Evolutionary conservation across 1,284 basidiomycete genomes (phyloP).

Genomic region (Fomes fomentarius): DNA sequence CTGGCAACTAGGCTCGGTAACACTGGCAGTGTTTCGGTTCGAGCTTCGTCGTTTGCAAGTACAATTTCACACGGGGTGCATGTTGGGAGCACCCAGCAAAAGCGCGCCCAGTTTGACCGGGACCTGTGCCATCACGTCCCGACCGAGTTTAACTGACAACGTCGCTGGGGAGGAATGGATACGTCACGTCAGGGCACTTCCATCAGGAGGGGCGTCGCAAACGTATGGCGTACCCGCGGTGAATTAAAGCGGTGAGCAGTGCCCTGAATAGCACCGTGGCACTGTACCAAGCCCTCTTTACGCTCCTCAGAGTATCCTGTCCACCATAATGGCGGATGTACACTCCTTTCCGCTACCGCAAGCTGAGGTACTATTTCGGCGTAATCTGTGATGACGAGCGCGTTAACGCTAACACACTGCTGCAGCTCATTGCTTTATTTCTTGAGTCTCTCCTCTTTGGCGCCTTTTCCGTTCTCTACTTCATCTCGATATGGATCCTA

Average conservation of each 20-base stretch:
- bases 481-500: conserved; percentile 21
- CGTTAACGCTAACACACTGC: neutral
- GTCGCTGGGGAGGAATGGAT: too few species aligned
- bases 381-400: too few species aligned
- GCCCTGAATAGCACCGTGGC: neutral
- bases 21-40: too few species aligned
- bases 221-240: neutral
- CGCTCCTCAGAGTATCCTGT: neutral
- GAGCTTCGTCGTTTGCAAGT: too few species aligned
- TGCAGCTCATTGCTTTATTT: conserved; percentile 14
- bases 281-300: neutral
- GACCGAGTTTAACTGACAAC: too few species aligned
- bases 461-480: conserved; percentile 15
- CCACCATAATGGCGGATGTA: conserved; percentile 2
- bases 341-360: conserved; percentile 3
- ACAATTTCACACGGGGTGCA: too few species aligned
- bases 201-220: conserved; percentile 4
- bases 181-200: neutral
- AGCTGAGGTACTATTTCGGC: conserved; percentile 7
- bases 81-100: too few species aligned
- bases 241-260: neutral
- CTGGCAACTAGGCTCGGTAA: too few species aligned
- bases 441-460: conserved; percentile 17
- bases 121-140: neutral
- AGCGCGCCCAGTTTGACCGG: too few species aligned